A percentile compares a stretch with the other conserved stretches of the same genome.
These are phyloP conservation scores for Platanus orientalis DNA, from an alignment of 164 flowering plant species.

Conservation along the genomic window DNA sequence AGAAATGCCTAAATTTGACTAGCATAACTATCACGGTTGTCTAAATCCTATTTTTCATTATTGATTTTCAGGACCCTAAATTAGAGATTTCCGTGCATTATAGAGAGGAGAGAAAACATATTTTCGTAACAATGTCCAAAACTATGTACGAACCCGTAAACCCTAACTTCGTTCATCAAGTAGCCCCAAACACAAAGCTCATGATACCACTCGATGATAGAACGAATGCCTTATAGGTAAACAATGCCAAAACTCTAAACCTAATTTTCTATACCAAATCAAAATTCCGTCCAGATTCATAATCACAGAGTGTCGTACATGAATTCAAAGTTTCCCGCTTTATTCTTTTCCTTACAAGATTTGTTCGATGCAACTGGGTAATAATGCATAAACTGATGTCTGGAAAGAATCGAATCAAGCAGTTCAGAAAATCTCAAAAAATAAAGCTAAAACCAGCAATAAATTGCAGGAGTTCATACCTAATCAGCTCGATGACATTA, in stretches of 20 bases:
- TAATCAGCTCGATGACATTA: too few species aligned
- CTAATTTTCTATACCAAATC: constrained; percentile 1
- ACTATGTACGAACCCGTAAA: not conserved
- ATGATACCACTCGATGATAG: not conserved
- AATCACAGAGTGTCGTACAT: not conserved
- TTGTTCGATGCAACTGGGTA: too few species aligned
- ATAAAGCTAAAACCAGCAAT: not conserved
- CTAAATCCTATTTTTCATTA: too few species aligned
- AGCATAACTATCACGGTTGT: too few species aligned
- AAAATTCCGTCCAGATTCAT: not conserved
- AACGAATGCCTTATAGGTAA: not conserved
- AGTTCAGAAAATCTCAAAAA: not conserved
- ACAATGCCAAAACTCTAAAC: constrained; percentile 7
- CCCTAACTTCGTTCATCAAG: not conserved
- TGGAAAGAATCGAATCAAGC: not conserved
- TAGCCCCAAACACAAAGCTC: not conserved
- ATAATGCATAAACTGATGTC: not conserved
- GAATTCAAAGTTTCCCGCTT: not conserved
- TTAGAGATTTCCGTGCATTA: too few species aligned
- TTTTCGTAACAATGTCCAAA: too few species aligned
- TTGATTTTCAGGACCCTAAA: too few species aligned
- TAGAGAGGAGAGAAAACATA: too few species aligned
- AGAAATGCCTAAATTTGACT: too few species aligned
- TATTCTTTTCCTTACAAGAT: too few species aligned
- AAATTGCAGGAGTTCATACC: not conserved